phyloP scores from a whole-genome alignment of 805 yeast species.

The Metschnikowia anglica region DNA sequence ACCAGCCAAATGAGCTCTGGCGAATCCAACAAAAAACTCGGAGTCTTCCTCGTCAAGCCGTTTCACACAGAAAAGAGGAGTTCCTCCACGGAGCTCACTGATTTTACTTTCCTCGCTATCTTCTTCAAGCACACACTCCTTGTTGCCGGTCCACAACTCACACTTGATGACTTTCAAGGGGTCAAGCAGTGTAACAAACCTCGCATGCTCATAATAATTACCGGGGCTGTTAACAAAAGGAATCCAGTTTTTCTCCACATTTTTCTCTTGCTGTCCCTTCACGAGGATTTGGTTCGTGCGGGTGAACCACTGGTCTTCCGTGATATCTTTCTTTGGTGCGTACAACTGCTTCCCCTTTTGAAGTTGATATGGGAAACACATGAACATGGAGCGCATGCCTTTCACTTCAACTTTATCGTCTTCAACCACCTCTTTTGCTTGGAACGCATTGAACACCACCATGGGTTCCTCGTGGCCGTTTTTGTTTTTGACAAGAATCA shows the following conservation, averaged over 20 bases:
- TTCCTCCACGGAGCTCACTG: slow-evolving; percentile 28
- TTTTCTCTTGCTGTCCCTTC: slow-evolving; percentile 9
- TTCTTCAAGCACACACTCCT: slow-evolving; percentile 21
- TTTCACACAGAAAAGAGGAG: slow-evolving; percentile 18
- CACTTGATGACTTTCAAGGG: slow-evolving; percentile 31
- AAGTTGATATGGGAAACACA: slow-evolving; percentile 19
- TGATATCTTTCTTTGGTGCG: background rate
- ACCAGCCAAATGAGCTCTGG: slow-evolving; percentile 40
- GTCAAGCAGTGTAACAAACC: slow-evolving; percentile 35
- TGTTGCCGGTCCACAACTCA: slow-evolving; percentile 25
- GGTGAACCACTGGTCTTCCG: slow-evolving; percentile 5
- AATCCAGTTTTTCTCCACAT: slow-evolving; percentile 39
- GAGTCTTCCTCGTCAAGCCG: slow-evolving; percentile 17
- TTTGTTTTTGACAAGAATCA: slow-evolving; percentile 32
- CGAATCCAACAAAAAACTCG: slow-evolving; percentile 48
- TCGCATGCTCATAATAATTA: slow-evolving; percentile 28
- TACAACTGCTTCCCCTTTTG: slow-evolving; percentile 15
- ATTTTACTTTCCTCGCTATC: slow-evolving; percentile 6
- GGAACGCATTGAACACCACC: slow-evolving; percentile 40
- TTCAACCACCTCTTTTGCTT: slow-evolving; percentile 7
- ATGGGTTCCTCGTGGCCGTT: slow-evolving; percentile 46
- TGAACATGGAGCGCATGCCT: slow-evolving; percentile 13
- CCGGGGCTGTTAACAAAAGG: slow-evolving; percentile 31
- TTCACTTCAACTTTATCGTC: background rate
- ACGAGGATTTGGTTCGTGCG: slow-evolving; percentile 12